Evolutionary conservation across 306 rosid genomes (phyloP), one percentile per base, ranked within the genome.

Genomic region (Acacia confusa): DNA sequence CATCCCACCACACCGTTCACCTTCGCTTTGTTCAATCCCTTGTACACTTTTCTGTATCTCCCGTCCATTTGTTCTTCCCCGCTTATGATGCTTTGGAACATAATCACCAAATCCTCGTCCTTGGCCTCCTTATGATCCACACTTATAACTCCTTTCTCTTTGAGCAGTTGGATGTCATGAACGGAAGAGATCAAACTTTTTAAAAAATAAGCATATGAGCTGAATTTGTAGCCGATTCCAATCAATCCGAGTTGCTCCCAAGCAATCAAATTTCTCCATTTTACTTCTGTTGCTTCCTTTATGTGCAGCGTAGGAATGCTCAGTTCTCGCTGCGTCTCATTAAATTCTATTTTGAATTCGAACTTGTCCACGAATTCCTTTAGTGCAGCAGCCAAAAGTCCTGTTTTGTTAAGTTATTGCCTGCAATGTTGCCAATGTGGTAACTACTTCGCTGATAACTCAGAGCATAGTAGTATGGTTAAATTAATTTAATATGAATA

Each of bases 251-350:
- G 9, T 63, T 61, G 41, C 81, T 82, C 82, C 69, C 47, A 58
- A 7, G 71, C 81, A 70, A 81, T 72, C 11, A 6, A 20, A 53
- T 53, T 53, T 25, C 60, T 53, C 60, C 60, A 53, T 53, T 53
- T 53, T 20, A 65, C 83, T 55, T 71, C 71, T 0, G 78, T 77
- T 2, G 44, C 41, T 25, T 77, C 80, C 1, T 84, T n/a, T 1
- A 84, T 34, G 15, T 0, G 13, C 40, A 84, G 14, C 0, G 22
- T 43, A 1, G 71, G 25, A 45, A 66, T 66, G 0, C 0, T 66
- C 24, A 64, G 43, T 16, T 64, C 11, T 7, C 4, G 36, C 65
- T n/a, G 0, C 0, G 0, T 7, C 1, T 25, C 1, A 25, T 61
- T 7, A 13, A 72, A 80, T 2, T 15, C 7, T 44, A 61, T 45